These are phyloP conservation scores for Beta macrorhiza DNA, from an alignment of 179 eudicot species.

Conservation along the genomic window DNA sequence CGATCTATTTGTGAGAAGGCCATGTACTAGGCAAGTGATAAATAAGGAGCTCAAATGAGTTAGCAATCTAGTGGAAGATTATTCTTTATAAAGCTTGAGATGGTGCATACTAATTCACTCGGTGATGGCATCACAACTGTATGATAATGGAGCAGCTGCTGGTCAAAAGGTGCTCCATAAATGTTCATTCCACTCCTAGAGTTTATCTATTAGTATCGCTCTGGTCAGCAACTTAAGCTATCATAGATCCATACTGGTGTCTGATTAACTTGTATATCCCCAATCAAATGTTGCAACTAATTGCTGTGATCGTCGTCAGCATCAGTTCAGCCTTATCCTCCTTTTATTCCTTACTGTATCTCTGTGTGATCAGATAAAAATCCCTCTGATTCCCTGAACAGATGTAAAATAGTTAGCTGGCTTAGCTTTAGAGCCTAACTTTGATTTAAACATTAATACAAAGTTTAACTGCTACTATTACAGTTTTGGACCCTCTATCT, in stretches of 20 bases:
- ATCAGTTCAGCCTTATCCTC: constrained; percentile 5
- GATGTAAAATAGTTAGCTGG: background rate
- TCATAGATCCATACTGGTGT: background rate
- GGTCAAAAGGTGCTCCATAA: background rate
- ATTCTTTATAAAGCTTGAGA: background rate
- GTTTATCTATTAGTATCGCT: background rate
- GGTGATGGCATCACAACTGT: background rate
- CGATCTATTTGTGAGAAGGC: background rate
- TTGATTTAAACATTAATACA: background rate
- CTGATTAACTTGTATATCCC: background rate
- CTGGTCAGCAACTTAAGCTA: background rate
- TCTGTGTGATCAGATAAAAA: background rate
- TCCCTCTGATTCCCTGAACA: background rate
- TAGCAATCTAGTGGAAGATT: background rate
- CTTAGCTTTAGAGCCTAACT: background rate
- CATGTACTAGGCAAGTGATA: background rate
- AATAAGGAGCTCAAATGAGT: background rate
- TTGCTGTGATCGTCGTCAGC: background rate
- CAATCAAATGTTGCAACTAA: background rate
- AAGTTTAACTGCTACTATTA: background rate
- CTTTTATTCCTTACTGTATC: background rate
- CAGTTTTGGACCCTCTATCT: background rate
- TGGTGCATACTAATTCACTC: background rate
- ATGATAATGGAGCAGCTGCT: background rate
- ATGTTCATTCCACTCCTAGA: constrained; percentile 2